phyloP scores from a whole-genome alignment of 495 filamentous ascomycete species.

The Podospora conica region DNA sequence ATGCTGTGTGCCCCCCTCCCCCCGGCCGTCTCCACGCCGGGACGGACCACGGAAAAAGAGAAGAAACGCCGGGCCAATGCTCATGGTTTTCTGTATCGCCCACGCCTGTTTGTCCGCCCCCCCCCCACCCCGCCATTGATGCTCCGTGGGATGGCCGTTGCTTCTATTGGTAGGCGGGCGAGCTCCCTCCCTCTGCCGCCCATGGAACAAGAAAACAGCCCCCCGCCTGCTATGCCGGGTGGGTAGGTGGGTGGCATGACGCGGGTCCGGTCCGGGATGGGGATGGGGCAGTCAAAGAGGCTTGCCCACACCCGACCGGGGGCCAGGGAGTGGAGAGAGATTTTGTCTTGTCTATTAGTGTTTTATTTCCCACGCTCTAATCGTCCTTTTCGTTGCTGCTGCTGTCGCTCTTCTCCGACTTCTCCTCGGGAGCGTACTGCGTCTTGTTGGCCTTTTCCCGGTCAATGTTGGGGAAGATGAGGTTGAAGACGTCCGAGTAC shows the following conservation, averaged over 20 bases:
- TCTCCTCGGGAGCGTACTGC: conserved; percentile 50
- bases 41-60: neutral
- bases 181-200: neutral
- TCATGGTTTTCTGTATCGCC: neutral
- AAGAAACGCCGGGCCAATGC: neutral
- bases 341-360: neutral
- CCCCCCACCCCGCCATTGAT: neutral
- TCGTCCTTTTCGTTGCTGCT: conserved; percentile 35
- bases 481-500: conserved; percentile 90
- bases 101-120: neutral
- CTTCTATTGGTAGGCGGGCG: conserved; percentile 5
- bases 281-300: neutral
- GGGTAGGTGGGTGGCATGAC: neutral
- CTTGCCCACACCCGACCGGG: neutral
- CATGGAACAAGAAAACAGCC: neutral
- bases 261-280: neutral
- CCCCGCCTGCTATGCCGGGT: neutral
- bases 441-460: conserved; percentile 62
- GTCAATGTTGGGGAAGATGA: conserved; percentile 84
- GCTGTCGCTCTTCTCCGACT: conserved; percentile 25
- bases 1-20: neutral
- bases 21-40: neutral
- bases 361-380: neutral
- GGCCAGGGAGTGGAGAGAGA: neutral
- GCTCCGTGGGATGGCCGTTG: neutral